phyloP scores from a whole-genome alignment of 805 yeast genomes.

The Starmerella gropengiesseri region DNA sequence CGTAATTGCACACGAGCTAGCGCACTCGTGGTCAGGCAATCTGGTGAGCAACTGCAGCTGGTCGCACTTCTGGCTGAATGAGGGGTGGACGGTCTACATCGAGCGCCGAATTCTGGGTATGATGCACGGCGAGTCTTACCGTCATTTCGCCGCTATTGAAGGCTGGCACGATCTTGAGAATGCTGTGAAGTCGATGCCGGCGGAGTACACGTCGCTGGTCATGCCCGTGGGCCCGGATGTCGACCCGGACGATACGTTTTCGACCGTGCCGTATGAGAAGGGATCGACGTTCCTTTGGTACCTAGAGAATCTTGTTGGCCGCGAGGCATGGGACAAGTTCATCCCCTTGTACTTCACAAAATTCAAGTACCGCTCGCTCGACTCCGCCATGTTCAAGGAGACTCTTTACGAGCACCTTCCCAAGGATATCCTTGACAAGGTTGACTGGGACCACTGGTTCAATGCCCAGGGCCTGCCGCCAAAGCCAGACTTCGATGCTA shows the following conservation, averaged over 20 bases:
- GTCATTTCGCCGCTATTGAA: slow-evolving; percentile 73
- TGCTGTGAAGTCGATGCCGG: slow-evolving; percentile 40
- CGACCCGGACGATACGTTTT: slow-evolving; percentile 85
- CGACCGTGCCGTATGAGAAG: slow-evolving; percentile 82
- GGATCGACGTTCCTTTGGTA: slow-evolving; percentile 71
- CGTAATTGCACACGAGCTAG: slow-evolving; percentile 85
- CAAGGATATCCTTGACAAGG: slow-evolving; percentile 43
- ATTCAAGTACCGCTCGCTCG: slow-evolving; percentile 61
- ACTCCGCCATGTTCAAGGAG: slow-evolving; percentile 71
- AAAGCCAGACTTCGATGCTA: slow-evolving; percentile 68
- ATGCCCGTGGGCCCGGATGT: slow-evolving; percentile 53
- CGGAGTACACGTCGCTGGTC: slow-evolving; percentile 40
- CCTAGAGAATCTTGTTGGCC: slow-evolving; percentile 57
- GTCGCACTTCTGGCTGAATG: slow-evolving; percentile 92
- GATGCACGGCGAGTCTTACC: slow-evolving; percentile 63
- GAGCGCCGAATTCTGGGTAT: slow-evolving; percentile 74
- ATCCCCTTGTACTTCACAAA: slow-evolving; percentile 64
- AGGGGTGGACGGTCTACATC: slow-evolving; percentile 90
- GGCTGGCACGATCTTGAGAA: slow-evolving; percentile 79
- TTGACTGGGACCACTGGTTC: slow-evolving; percentile 84
- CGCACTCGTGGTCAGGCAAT: slow-evolving; percentile 90
- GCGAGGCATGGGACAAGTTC: slow-evolving; percentile 59
- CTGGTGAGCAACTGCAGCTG: slow-evolving; percentile 82
- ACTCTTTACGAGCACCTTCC: slow-evolving; percentile 55
- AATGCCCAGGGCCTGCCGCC: slow-evolving; percentile 82